Conservation (phyloP, 2,329 filamentous ascomycete genomes). For the Trichoderma asperellum region DNA sequence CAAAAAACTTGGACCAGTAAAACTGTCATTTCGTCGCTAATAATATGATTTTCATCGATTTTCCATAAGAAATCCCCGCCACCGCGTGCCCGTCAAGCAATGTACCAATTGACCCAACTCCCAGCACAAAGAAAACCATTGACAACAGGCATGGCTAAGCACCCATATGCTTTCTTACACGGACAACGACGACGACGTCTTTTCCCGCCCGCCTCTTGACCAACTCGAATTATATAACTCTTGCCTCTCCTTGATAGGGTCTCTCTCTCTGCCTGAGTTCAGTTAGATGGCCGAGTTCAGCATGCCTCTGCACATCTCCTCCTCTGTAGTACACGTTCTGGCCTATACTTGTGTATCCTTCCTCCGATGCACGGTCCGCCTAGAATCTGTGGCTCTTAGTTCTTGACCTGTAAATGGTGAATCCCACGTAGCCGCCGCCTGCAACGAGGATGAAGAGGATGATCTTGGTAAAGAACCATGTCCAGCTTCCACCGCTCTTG, state of each 20-base stretch:
- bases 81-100: slow-evolving; percentile 9
- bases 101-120: slow-evolving; percentile 4
- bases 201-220: not conserved
- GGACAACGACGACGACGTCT: not conserved
- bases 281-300: not conserved
- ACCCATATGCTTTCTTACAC: slow-evolving; percentile 7
- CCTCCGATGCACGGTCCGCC: slow-evolving; percentile 16
- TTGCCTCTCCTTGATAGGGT: not conserved
- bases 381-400: slow-evolving; percentile 63
- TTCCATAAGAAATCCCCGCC: slow-evolving; percentile 1
- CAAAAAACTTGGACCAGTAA: not conserved
- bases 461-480: slow-evolving; percentile 76
- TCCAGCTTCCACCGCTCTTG: slow-evolving; percentile 54
- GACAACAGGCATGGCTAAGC: not conserved
- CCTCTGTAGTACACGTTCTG: not conserved
- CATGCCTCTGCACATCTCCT: not conserved
- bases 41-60: slow-evolving; percentile 2
- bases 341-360: not conserved
- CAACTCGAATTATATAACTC: not conserved
- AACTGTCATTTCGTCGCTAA: not conserved
- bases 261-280: not conserved
- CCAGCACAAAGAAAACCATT: slow-evolving; percentile 6
- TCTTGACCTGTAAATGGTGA: slow-evolving; percentile 76
- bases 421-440: slow-evolving; percentile 82
- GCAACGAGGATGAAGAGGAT: slow-evolving; percentile 72